Base-by-base conservation (phyloP, 73 alveolate species). In the Paramecium pentaurelia region DNA sequence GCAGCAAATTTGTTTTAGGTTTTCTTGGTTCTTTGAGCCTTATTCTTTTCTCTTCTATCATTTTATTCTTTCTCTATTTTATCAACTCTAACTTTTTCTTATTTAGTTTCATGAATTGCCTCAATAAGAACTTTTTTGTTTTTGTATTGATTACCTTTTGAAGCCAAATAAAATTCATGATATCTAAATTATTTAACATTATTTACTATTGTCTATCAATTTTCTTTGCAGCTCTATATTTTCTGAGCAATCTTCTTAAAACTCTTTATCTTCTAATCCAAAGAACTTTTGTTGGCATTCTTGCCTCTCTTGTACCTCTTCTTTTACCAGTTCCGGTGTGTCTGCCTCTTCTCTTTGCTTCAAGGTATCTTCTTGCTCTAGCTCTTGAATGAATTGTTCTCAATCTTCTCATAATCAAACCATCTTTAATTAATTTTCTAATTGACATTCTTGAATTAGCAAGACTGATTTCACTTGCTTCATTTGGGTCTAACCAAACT, bases 231-330 rank as follows among this genome's bases (percentile, higher is more conserved):
- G 96, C 99, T 94, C 99, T 97, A 94, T 97, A 97, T 94, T 97
- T 97, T 88, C 98, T 94, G 95, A 98, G 98, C 92, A 98, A 97
- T 92, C 99, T 95, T 94, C 99, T 97, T 94, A 98, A 96, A 59
- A 98, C 99, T 92, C 99, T 97, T 96, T 97, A 98, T 89, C 99
- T 96, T 92, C 99, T 95, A 96, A 98, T 97, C 99, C 99, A 97
- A 77, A 97, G 94, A 86, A 97, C 98, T 95, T 98, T 98, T 40
- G 91, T 83, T 20, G 99, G 99, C 99, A 98, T 98, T 93, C 99
- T 96, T 71, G 99, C 99, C 95, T 97, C 98, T 93, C 95, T 93
- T 94, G 99, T 95, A 88, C 99, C 99, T 96, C 95, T 93, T 95
- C 99, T 97, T 93, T 97, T 98, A 87, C 99, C 99, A 86, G 95